A percentile compares a stretch with the other conserved stretches of the same genome.
Evolutionary conservation across 2,329 filamentous ascomycete species (phyloP).

Genomic region (Ophiocordyceps camponoti-floridani): DNA sequence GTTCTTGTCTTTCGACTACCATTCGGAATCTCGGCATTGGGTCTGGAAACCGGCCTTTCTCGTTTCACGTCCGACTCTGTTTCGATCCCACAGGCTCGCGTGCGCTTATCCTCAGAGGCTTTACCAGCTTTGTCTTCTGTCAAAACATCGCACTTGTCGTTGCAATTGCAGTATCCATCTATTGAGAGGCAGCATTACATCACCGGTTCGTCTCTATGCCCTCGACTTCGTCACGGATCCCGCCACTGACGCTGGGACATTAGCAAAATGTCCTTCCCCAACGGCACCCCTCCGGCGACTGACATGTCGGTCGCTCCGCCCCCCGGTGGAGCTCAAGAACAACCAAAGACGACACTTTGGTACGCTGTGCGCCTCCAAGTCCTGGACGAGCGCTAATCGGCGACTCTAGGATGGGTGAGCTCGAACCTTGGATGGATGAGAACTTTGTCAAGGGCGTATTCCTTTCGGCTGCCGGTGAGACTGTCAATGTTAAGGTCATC

Average conservation of each 20-base stretch:
- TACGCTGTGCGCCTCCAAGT: conserved; percentile 11
- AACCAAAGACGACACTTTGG: conserved; percentile 41
- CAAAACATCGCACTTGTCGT: neutral
- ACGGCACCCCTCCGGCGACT: conserved; percentile 20
- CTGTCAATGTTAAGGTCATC: conserved; percentile 98
- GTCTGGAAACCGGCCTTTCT: conserved; percentile 17
- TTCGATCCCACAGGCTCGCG: conserved; percentile 5
- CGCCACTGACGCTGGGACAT: neutral
- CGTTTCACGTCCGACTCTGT: conserved; percentile 14
- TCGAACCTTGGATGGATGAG: conserved; percentile 98
- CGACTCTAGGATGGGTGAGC: conserved; percentile 76
- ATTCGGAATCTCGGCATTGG: conserved; percentile 18
- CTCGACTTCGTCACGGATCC: neutral
- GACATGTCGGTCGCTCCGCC: conserved; percentile 18
- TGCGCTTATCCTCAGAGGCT: neutral
- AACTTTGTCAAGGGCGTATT: conserved; percentile 94
- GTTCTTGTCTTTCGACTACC: conserved; percentile 17
- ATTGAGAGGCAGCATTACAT: neutral
- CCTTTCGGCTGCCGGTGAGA: conserved; percentile 73
- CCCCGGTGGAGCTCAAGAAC: conserved; percentile 20
- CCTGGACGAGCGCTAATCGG: conserved; percentile 3
- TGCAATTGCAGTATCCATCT: neutral
- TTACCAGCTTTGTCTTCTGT: conserved; percentile 5
- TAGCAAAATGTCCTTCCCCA: conserved; percentile 17
- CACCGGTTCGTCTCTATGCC: neutral